A percentile compares a stretch with the other conserved stretches of the same genome.
Conservation (phyloP, 2,329 filamentous ascomycete species). For the Sarocladiaceae sp. region DNA sequence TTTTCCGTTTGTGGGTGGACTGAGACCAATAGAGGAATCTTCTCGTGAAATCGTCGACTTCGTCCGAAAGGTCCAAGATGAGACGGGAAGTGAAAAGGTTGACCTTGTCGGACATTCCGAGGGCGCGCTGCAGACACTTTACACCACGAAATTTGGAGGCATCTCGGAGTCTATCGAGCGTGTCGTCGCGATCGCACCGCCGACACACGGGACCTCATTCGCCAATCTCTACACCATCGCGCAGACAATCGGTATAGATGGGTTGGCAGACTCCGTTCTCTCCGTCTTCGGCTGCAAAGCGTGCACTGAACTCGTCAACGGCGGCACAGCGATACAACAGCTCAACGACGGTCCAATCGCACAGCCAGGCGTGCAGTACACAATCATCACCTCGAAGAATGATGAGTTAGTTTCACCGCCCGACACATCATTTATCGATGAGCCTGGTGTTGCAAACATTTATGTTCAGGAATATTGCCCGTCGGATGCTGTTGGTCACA, state of each 20-base stretch:
- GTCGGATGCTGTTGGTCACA: slow-evolving; percentile 12
- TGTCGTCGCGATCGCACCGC: slow-evolving; percentile 17
- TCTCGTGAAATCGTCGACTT: slow-evolving; percentile 16
- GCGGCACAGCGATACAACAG: slow-evolving; percentile 9
- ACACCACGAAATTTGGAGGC: slow-evolving; percentile 16
- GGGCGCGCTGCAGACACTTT: slow-evolving; percentile 18
- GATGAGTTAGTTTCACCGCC: slow-evolving; percentile 15
- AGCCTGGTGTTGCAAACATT: slow-evolving; percentile 14
- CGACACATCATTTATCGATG: slow-evolving; percentile 14
- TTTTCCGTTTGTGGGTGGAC: slow-evolving; percentile 17
- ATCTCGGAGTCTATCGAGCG: slow-evolving; percentile 13
- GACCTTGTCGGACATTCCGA: slow-evolving; percentile 20
- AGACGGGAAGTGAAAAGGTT: slow-evolving; percentile 17
- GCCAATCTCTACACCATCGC: slow-evolving; percentile 13
- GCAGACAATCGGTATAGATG: slow-evolving; percentile 1
- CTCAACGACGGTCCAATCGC: slow-evolving; percentile 16
- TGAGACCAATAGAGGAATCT: slow-evolving; percentile 16
- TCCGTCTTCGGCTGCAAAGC: slow-evolving; percentile 12
- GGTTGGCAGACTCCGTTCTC: slow-evolving; percentile 4
- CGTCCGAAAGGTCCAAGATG: slow-evolving; percentile 13
- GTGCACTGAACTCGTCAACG: slow-evolving; percentile 13
- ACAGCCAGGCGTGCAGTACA: slow-evolving; percentile 13
- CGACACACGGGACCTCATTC: slow-evolving; percentile 20
- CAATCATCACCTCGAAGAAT: slow-evolving; percentile 12
- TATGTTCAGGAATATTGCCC: slow-evolving; percentile 16